Evolutionary conservation across 176 grass and related monocot genomes (phyloP), one percentile per base, ranked within the genome.

Genomic region (Calamus simplicifolius): DNA sequence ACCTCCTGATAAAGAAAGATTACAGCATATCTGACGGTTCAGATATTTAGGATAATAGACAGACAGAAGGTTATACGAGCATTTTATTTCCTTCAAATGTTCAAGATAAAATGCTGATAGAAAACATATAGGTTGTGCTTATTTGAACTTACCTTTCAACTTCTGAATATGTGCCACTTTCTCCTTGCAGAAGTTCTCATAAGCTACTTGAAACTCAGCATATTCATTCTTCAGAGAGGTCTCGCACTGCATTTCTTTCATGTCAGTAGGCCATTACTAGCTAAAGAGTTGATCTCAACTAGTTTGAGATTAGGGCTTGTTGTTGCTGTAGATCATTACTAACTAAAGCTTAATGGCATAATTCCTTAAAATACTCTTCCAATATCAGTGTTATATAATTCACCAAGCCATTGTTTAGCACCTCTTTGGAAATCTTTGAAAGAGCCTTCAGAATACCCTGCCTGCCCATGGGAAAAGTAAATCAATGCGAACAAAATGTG

Each of bases 401-500:
- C 21, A 0, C 27, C 21, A 58, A 79, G 72, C 27, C n/a, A 51
- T 27, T 38, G 69, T 66, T 29, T 29, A 8, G 27, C 49, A 96
- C 86, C 92, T 91, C 84, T 90, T 88, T 97, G 29, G 92, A 90
- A 79, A 69, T 69, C 78, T 90, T 88, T 61, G 75, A 75, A 56
- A 97, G 66, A 35, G 72, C 59, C 77, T 88, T 90, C 76, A 82
- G 68, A 73, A 88, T 85, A 97, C 19, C 80, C 65, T 97, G 92
- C 76, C 83, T 91, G 83, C 27, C 4, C 48, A 69, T 66, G 13
- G 55, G 70, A 75, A 65, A 54, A 43, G 55, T 16, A 17, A 50
- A 61, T 27, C 26, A 59, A 21, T 51, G 62, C 35, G 0, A 21
- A 80, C 59, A 86, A 57, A 19, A 21, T 62, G 64, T 29, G 58